Conservation (phyloP, 2,329 filamentous ascomycete species). For the Blumeria hordei region DNA sequence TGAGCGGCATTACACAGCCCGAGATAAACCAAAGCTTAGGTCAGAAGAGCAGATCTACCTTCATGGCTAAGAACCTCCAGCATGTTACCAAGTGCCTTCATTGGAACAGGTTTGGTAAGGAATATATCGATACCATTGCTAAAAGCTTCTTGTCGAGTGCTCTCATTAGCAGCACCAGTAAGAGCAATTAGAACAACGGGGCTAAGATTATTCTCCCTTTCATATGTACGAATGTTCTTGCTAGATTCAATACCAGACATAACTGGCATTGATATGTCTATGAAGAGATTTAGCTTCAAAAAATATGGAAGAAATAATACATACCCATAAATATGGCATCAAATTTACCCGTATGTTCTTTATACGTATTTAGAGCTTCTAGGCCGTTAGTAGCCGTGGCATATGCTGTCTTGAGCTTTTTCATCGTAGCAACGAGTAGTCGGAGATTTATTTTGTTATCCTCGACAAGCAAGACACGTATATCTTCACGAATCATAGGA, state of each 20-base stretch:
- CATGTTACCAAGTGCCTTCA: constrained; percentile 12
- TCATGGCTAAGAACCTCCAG: constrained; percentile 9
- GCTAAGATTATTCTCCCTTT: constrained; percentile 18
- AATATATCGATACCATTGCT: constrained; percentile 28
- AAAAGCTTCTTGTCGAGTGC: constrained; percentile 24
- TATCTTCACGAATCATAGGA: background rate
- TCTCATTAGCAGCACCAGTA: constrained; percentile 25
- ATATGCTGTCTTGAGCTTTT: constrained; percentile 14
- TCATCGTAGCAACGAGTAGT: constrained; percentile 14
- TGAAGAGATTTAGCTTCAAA: background rate
- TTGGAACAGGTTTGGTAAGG: constrained; percentile 25
- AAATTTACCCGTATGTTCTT: constrained; percentile 13
- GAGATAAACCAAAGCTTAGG: background rate
- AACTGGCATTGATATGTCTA: constrained; percentile 31
- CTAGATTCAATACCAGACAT: constrained; percentile 26
- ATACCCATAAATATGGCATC: constrained; percentile 24
- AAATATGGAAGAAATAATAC: background rate
- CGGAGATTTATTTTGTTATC: constrained; percentile 20
- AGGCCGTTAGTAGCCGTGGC: constrained; percentile 21
- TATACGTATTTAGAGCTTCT: constrained; percentile 20
- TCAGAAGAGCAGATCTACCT: background rate
- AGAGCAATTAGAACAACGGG: constrained; percentile 25
- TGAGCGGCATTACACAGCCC: too few relatives aligned
- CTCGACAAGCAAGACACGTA: constrained; percentile 18
- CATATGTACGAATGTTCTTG: constrained; percentile 23